Evolutionary conservation across 2,329 filamentous ascomycete species (phyloP), one percentile per base, ranked within the genome.

Genomic region (Microcyclospora pomicola): DNA sequence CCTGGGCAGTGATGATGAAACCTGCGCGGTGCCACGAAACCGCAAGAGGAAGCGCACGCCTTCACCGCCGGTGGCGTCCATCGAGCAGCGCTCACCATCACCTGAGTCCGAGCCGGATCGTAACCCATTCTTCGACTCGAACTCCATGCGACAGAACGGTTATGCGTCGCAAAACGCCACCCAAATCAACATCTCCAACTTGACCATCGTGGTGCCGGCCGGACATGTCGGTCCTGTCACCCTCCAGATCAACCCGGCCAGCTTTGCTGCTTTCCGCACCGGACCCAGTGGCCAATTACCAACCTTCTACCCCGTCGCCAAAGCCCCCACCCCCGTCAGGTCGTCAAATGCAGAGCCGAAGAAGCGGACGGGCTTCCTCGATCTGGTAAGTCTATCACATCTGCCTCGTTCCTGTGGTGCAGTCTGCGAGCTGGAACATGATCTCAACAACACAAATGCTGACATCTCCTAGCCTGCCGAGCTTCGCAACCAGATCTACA

Each of bases 401-500:
- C 19, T 24, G 7, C 19, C 19, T 24, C 19, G 7, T 7, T 24
- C 19, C 7, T 24, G 19, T 7, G 19, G 7, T 24, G n/a, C 19
- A 24, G 19, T 24, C 19, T 24, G 19, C 19, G 19, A 7, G 7
- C 19, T 7, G 7, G 19, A 24, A 5, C 7, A 7, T 24, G 7
- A 24, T 7, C 19, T 24, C 19, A 24, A 24, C 19, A 24, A 5
- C 19, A 24, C 19, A 24, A 24, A 24, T 24, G 19, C 19, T 24
- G 7, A 24, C 19, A 24, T 7, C 19, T 7, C 7, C 19, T 7
- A 24, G 19, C 59, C 62, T 5, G 42, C 49, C 10, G 68, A 71
- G 44, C 44, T 71, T 4, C 60, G 68, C 11, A 67, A 69, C 42
- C 58, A 60, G 13, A 56, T 71, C 29, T 71, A 71, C 45, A 55